phyloP scores from a whole-genome alignment of 2,329 filamentous ascomycete genomes.

The Penicillium sclerotigenum region DNA sequence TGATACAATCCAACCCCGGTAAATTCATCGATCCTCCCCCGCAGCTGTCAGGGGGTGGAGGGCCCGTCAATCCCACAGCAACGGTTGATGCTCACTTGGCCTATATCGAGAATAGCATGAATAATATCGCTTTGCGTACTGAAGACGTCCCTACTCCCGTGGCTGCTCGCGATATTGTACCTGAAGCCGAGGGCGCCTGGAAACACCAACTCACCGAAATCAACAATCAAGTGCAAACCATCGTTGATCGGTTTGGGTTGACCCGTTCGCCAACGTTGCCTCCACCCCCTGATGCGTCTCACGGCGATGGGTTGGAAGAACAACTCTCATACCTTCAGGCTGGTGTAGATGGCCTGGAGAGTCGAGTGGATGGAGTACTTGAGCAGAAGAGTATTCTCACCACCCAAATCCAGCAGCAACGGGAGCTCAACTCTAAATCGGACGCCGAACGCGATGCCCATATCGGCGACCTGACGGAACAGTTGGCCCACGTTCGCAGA shows the following conservation, averaged over 20 bases:
- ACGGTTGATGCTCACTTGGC: constrained; percentile 59
- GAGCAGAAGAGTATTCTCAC: constrained; percentile 88
- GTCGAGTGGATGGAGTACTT: constrained; percentile 70
- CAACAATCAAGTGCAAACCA: constrained; percentile 62
- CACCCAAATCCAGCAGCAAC: constrained; percentile 91
- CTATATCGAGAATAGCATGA: constrained; percentile 66
- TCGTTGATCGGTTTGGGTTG: constrained; percentile 51
- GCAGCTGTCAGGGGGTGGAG: constrained; percentile 28
- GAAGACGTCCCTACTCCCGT: constrained; percentile 1
- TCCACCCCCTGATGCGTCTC: constrained; percentile 57
- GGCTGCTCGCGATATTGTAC: constrained; percentile 5
- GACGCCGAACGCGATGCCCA: constrained; percentile 58
- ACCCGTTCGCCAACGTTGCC: constrained; percentile 49
- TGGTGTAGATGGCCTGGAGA: constrained; percentile 75
- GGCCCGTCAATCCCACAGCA: constrained; percentile 27
- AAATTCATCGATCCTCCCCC: constrained; percentile 40
- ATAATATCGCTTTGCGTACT: constrained; percentile 55
- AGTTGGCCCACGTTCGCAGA: constrained; percentile 60
- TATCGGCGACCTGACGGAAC: constrained; percentile 45
- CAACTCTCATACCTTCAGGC: constrained; percentile 74
- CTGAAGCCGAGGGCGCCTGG: constrained; percentile 44
- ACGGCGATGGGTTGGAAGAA: constrained; percentile 56
- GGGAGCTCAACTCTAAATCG: constrained; percentile 84
- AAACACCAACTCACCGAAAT: constrained; percentile 56
- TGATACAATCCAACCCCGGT: constrained; percentile 49